Evolutionary conservation across 129 eudicot genomes (phyloP), one percentile per base, ranked within the genome.

Genomic region (Erigeron canadensis): DNA sequence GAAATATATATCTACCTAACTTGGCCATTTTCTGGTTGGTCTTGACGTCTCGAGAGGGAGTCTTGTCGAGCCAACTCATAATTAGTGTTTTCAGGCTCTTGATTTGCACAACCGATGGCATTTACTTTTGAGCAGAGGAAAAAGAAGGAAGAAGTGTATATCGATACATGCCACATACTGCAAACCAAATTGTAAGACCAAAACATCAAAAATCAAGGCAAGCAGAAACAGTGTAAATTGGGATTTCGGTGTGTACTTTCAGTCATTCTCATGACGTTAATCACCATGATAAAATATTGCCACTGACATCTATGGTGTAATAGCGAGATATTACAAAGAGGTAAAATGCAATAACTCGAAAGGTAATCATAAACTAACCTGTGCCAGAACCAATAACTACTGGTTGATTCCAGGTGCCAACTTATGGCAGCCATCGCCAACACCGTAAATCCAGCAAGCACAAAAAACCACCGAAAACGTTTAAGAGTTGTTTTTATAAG

Each of bases 321-420:
- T 51, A 34, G 74, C 34, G 34, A 4, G 74, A 40, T 51, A 69
- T 18, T 54, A 41, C 47, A 45, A 72, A 40, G 38, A 34, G 57
- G 45, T 44, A 10, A 45, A 60, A 8, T 61, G 60, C 21, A 17
- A 46, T 44, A 60, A 48, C 6, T 62, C 40, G 5, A 74, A 8
- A 75, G 13, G 48, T 66, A 75, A 4, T 71, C 19, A 8, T 55
- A 38, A 62, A 63, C 75, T 65, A 69, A 94, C 98, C 98, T 94
- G 82, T 94, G 98, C 98, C 98, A 94, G 76, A 94, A 84, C 98
- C 98, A 94, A 81, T 94, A 94, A 81, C 70, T 94, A 64, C 71
- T 76, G 44, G 86, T 85, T 17, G 87, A 85, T 82, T 94, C 98
- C 46, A 94, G 75, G 69, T 47, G 70, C 97, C 95, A 85, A 84